Base-by-base conservation (phyloP, 2,329 filamentous ascomycete genomes). In the Acarospora socialis region DNA sequence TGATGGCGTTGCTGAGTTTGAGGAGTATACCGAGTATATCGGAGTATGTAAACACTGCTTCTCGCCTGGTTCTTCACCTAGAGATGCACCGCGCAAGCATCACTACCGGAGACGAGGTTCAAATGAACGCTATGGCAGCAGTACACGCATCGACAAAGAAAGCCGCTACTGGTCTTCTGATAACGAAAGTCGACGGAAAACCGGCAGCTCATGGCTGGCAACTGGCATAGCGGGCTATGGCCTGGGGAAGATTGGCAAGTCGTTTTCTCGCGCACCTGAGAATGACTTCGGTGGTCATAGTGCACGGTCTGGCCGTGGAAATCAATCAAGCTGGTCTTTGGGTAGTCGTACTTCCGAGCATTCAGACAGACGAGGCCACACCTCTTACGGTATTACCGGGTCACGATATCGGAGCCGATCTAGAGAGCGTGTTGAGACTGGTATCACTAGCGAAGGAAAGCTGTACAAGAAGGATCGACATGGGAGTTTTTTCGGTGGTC, bases 11-110 rank as follows among this genome's bases (percentile, higher is more conserved):
- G 65, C 63, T 12, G 66, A 67, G 46, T 77, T 73, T 55, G 73
- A 77, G 49, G 71, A 76, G 46, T 77, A 77, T 44, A 76, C 72
- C 1, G 70, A 77, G 50, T 66, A 68, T 37, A 76, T 75, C 43
- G 73, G 73, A 14, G 66, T 77, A 2, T 77, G 73, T 54, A 71
- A 65, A 40, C 58, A 73, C 43, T 77, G 73, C 48, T 77, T 77
- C 44, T 70, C 75, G 37, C 71, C 72, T 5, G 60, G 64, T 6
- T 67, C 65, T 10, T 64, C 59, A 3, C 61, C 66, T 3, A 48
- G 54, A 37, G 63, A 75, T 46, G 73, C 71, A 0, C 73, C 73
- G 4, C 61, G 73, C 32, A 68, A 66, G 41, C 73, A 77, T 45
- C 56, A 73, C 43, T 70, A 70, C 46, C 52, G 49, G 39, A 41